Evolutionary conservation across 225 moss, liverwort and hornwort species (phyloP), one percentile per base, ranked within the genome.

Genomic region (Polytrichum formosum): DNA sequence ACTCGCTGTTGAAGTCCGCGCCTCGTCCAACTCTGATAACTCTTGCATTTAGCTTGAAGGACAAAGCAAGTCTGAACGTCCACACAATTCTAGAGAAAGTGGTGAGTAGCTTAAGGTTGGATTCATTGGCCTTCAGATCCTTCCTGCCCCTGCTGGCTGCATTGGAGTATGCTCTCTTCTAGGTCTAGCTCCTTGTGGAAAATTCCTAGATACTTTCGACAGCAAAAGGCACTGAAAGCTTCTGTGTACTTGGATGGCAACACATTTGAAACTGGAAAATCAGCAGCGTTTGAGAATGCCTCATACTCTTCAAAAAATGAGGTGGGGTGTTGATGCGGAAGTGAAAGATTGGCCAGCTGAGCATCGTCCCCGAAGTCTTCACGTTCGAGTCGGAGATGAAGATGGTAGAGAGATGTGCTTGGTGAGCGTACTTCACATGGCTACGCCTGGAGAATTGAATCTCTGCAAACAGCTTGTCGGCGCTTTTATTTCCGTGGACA

Each of bases 41-140:
- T 67, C 67, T 67, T 33, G 67, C 67, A 53, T 25, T 33, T 1
- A 37, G 67, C n/a, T 64, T 28, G 13, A 64, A 64, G 18, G 64
- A 64, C 28, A 21, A 26, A 18, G 26, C 27, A 26, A 64, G 64
- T 27, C 27, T 64, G 64, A 64, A 64, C 64, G 17, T 64, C 64
- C 64, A 64, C 64, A 64, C 28, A 19, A 22, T 64, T 29, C 26
- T 64, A 29, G 64, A 53, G 67, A 67, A 67, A 21, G 26, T 28
- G 0, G 63, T 26, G 25, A 17, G 63, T 13, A 18, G 63, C 26
- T 63, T 16, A 4, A 26, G 26, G 16, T 63, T 7, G 46, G 46
- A 46, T 46, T 46, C 13, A 46, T 10, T 13, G 46, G 46, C 46
- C 46, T 46, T 46, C 4, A 3, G 46, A 13, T 46, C 46, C 46